Evolutionary conservation across 768 basidiomycete genomes (phyloP).

Genomic region (Strobilomyces confusus): DNA sequence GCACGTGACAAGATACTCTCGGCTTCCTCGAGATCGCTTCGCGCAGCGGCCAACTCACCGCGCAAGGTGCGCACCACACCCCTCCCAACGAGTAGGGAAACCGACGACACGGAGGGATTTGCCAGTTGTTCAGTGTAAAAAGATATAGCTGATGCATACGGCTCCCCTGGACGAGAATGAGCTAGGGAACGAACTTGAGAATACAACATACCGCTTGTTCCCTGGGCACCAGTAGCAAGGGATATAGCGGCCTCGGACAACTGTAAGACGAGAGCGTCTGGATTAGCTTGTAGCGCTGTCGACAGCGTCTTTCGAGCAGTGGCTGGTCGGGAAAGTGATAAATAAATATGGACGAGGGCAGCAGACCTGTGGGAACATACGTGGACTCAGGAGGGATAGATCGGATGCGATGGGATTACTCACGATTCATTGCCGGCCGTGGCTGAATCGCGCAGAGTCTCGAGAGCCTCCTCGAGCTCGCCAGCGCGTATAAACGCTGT

Average conservation of each 20-base stretch:
- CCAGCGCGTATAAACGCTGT: slow-evolving; percentile 81
- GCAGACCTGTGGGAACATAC: slow-evolving; percentile 54
- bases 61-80: slow-evolving; percentile 76
- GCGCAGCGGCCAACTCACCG: slow-evolving; percentile 71
- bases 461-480: slow-evolving; percentile 89
- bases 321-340: slow-evolving; percentile 85
- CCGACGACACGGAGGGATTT: slow-evolving; percentile 72
- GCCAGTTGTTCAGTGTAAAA: slow-evolving; percentile 84
- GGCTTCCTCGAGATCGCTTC: slow-evolving; percentile 77
- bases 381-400: not conserved
- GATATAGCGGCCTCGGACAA: slow-evolving; percentile 83
- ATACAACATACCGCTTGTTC: slow-evolving; percentile 41
- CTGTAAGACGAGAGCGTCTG: slow-evolving; percentile 87
- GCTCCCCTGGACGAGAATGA: slow-evolving; percentile 20
- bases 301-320: slow-evolving; percentile 85
- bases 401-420: slow-evolving; percentile 23
- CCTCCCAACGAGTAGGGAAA: slow-evolving; percentile 72
- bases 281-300: slow-evolving; percentile 78
- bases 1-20: slow-evolving; percentile 42
- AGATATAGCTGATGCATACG: slow-evolving; percentile 40
- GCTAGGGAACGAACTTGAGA: slow-evolving; percentile 8
- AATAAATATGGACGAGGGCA: slow-evolving; percentile 78
- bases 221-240: slow-evolving; percentile 70
- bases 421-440: slow-evolving; percentile 86
- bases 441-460: slow-evolving; percentile 71